Conservation (phyloP, 2,329 filamentous ascomycete species). For the Exophiala sideris region DNA sequence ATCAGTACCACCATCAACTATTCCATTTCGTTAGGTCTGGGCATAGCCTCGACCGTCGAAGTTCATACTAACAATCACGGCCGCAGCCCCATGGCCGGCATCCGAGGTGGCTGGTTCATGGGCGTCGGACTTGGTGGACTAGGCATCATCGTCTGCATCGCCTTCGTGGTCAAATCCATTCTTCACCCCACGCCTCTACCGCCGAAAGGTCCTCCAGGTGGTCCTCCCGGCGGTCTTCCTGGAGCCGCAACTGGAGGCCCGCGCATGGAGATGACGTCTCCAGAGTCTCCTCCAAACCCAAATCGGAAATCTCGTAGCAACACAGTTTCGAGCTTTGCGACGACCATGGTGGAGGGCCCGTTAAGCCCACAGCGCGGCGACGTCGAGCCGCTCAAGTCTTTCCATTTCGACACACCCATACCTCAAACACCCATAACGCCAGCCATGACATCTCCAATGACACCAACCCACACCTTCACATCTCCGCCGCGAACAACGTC, state of each 20-base stretch:
- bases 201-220: conserved; percentile 9
- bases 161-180: conserved; percentile 21
- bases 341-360: conserved; percentile 14
- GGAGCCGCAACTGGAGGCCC: background rate
- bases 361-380: conserved; percentile 8
- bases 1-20: conserved; percentile 32
- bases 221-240: background rate
- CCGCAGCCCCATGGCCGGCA: conserved; percentile 24
- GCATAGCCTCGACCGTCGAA: conserved; percentile 30
- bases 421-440: background rate
- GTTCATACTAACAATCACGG: conserved; percentile 24
- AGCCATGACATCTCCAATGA: background rate
- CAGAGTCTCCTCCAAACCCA: background rate
- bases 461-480: background rate
- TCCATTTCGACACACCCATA: conserved; percentile 14
- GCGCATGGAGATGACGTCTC: conserved; percentile 5
- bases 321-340: conserved; percentile 13
- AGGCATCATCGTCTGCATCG: conserved; percentile 23
- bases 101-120: conserved; percentile 29
- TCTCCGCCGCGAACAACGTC: background rate
- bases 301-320: conserved; percentile 3
- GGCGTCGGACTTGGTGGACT: conserved; percentile 28
- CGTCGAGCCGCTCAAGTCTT: conserved; percentile 10
- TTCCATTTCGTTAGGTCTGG: conserved; percentile 29
- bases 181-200: conserved; percentile 6